Evolutionary conservation across 106 monocot genomes (phyloP).

Genomic region (Gastrodia elata): DNA sequence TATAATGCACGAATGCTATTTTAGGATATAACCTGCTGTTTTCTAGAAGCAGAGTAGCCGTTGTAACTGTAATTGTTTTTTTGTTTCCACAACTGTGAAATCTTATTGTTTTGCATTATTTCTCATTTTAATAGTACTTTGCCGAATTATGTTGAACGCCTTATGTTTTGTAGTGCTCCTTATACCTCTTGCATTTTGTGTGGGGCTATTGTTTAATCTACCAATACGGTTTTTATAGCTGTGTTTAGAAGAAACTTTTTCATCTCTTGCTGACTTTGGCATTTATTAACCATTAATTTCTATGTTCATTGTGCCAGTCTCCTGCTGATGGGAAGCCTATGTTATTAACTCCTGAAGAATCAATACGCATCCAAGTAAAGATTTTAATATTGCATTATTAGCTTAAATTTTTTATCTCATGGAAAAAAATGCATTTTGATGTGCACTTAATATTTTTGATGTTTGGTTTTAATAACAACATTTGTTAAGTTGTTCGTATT

Average conservation of each 20-base stretch:
- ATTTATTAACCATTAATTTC: not conserved
- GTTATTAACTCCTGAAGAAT: conserved; percentile 98
- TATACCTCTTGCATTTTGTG: not conserved
- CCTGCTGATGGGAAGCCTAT: conserved; percentile 98
- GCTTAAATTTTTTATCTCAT: not conserved
- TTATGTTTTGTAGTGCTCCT: not conserved
- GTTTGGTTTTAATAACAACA: not conserved
- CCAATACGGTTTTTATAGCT: no score
- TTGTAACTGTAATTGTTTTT: not conserved
- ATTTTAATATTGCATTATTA: not conserved
- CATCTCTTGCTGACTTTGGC: not conserved
- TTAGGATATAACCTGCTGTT: not conserved
- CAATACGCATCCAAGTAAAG: conserved; percentile 89
- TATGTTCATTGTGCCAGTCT: conserved; percentile 40
- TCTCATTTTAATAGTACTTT: not conserved
- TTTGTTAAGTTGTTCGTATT: not conserved
- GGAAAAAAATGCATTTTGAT: not conserved
- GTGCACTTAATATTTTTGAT: not conserved
- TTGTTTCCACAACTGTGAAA: not conserved
- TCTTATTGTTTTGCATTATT: not conserved
- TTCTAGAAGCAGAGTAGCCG: not conserved
- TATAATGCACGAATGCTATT: not conserved
- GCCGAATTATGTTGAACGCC: not conserved
- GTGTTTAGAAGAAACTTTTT: not conserved
- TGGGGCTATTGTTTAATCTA: no score